Evolutionary conservation across 176 grass and related monocot genomes (phyloP), one percentile per base, ranked within the genome.

Genomic region (Hyparrhenia diplandra): DNA sequence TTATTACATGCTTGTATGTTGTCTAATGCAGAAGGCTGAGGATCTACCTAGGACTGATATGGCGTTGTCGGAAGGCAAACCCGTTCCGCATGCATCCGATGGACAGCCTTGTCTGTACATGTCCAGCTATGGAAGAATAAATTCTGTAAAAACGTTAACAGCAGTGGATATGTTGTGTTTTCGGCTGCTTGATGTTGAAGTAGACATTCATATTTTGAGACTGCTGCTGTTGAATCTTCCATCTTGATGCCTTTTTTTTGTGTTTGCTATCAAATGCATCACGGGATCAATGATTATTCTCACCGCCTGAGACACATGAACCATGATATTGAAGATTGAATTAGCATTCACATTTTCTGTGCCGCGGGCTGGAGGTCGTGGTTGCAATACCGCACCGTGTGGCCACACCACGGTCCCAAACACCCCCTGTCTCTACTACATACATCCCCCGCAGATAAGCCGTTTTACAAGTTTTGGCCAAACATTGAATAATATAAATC

Each of bases 1-100:
- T 80, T 36, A 57, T 5, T 73, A 21, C 20, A 2, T 73, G 35
- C 7, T 18, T 60, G 55, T 3, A 40, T 60, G 27, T 75, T 24
- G 18, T 40, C 11, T 60, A 54, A 59, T 74, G 57, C 87, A 89
- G 87, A 89, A 88, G 12, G 29, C 79, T 0, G 85, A 82, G 54
- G 85, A 71, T 77, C 79, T 34, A 70, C 25, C 31, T 76, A 82
- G 54, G 54, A 71, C 20, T 13, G 58, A 46, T 6, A 10, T 36
- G 28, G 16, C 13, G 8, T 30, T 71, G 68, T 5, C 8, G 43
- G 59, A 79, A 73, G 67, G 27, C 30, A 80, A 34, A 16, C 37
- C 25, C 6, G 1, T 67, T 25, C 34, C 20, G 9, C 32, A 83
- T 41, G 80, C 28, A 61, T 72, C 36, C 16, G 1, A 17, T 45